Evolutionary conservation across 1,139 yeast genomes (phyloP), one percentile per base, ranked within the genome.

Genomic region (Geotrichum aggregatum): DNA sequence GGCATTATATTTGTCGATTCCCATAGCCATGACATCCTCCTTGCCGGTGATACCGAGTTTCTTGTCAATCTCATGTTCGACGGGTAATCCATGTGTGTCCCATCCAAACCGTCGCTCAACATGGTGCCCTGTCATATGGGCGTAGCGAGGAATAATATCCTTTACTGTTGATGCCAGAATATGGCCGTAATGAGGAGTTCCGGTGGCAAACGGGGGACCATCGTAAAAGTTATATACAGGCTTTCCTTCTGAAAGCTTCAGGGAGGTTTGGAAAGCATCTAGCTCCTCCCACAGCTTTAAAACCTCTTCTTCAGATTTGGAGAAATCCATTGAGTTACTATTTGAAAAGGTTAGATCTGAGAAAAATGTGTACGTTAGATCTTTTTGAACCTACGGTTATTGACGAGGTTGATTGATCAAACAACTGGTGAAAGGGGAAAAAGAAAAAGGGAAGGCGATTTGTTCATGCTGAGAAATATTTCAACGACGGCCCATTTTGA

Each of bases 171-270:
- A 91, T 2, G 98, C 94, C 70, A 94, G 76, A 66, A 92, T 84
- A 68, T 92, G 99, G 57, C 99, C 99, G 69, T 92, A 94, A 69
- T 92, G 99, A 45, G 99, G 99, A 38, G 97, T 87, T 67, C 98
- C 98, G 3, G 98, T 92, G 54, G 99, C 99, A 71, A 92, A 92
- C 61, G 99, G 99, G 11, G 99, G 99, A 33, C 99, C 99, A 71
- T 92, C 99, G 67, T 87, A 94, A 70, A 92, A 92, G 44, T 97
- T 82, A 70, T 91, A 92, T 54, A 84, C 85, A 39, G 95, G 95
- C 61, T 83, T 80, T 56, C 80, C 98, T 68, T 91, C 78, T 49
- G 95, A 87, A 60, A 89, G 76, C 69, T 89, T 83, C 60, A 89
- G 70, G 43, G 95, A 83, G 50, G 87, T 84, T 61, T 88, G 89